Base-by-base conservation (phyloP, 768 basidiomycete genomes). In the Pulveroboletus sp. region DNA sequence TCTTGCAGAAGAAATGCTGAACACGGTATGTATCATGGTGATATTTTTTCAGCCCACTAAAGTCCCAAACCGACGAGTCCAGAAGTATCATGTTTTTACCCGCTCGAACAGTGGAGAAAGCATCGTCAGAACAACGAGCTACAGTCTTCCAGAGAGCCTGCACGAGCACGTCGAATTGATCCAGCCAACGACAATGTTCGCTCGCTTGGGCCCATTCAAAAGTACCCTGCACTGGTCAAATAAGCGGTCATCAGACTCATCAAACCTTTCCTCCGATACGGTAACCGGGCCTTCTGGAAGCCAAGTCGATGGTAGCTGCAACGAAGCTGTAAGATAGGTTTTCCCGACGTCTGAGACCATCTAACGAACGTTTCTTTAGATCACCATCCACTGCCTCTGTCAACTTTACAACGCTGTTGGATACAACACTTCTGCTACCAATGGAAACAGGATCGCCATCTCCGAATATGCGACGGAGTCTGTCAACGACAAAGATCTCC, bases 181-280 rank as follows among this genome's bases (percentile, higher is more conserved):
- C 23, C 84, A 87, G 51, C 87, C 87, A 0, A 87, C 87, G 2
- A 88, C 85, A 2, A 75, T 80, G 63, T 89, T 88, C 57, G 69
- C 74, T 36, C 75, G 75, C 49, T 65, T 70, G 50, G 76, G 72
- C 51, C 65, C 66, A 8, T 67, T 76, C 47, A 72, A 57, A 50
- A 72, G 73, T 5, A 77, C n/a, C n/a, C n/a, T n/a, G n/a, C n/a
- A n/a, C n/a, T n/a, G n/a, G n/a, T n/a, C n/a, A n/a, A n/a, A n/a
- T 1, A 38, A 20, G n/a, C 23, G 8, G 34, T 51, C 21, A 27
- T 56, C 24, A 41, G 36, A 8, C 3, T 50, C 55, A 13, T 23
- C 49, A n/a, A n/a, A n/a, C n/a, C n/a, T n/a, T 20, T 43, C 51
- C 20, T 45, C 31, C 1, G 51, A 49, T 36, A 59, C 20, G 58